Evolutionary conservation across 768 basidiomycete genomes (phyloP), one percentile per base, ranked within the genome.

Genomic region (Termitomyces sp.): DNA sequence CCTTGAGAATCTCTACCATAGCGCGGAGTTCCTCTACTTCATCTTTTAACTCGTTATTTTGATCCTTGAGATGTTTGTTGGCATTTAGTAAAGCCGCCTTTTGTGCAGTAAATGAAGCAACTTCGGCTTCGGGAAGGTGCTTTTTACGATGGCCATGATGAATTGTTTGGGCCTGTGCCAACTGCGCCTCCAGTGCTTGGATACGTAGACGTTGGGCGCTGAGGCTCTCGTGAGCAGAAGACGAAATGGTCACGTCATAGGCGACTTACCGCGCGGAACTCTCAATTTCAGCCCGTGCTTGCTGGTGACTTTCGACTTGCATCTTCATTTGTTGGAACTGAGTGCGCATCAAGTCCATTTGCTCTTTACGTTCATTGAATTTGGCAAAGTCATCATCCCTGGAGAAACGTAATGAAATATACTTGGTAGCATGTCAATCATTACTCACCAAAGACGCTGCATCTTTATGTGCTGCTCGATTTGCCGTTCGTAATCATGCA

Each of bases 401-500:
- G 59, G 59, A 13, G 13, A 20, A 36, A 48, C 46, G 28, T 9
- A 9, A 48, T 58, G 22, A 54, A 49, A 32, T 22, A 8, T 24
- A 38, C 16, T 40, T 33, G 4, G 13, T 40, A 38, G 14, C n/a
- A 13, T 12, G 26, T n/a, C 22, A n/a, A 38, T 10, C 12, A 32
- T 1, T 35, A n/a, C 16, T 13, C 69, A 91, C 94, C 93, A 96
- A 63, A 93, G 71, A 52, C 81, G 79, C 66, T 92, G 89, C 65
- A 88, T 81, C 56, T 85, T 83, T 44, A 87, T 75, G 59, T 92
- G 81, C 65, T 94, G 90, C 53, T 91, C 87, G 46, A 96, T 92
- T 63, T 90, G 87, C n/a, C 74, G 76, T 67, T 97, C 94, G 63
- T 94, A 96, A 69, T 96, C 92, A 51, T 78, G 75, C 44, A 96